Base-by-base conservation (phyloP, 805 yeast species). In the Yamadazyma olivae region DNA sequence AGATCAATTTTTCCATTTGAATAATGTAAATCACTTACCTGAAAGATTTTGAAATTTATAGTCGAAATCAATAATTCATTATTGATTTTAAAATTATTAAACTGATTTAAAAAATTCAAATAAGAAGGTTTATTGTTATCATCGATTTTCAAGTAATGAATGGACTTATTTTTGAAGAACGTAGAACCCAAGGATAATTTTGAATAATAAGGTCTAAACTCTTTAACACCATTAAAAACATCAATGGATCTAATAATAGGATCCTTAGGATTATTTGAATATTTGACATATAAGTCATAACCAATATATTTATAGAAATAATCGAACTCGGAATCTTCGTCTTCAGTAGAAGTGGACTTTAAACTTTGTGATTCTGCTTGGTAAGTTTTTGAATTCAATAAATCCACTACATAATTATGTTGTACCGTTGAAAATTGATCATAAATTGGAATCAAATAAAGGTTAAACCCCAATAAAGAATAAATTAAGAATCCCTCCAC, bases 1-100 rank as follows among this genome's bases (percentile, higher is more conserved):
- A 53, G 48, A 30, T 56, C 53, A 35, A 62, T 53, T 18, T 34
- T 9, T 19, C 45, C 35, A 16, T 46, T 46, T 12, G 33, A 38
- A 39, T 62, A 59, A 43, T 67, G 73, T 36, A 66, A 47, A 43
- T 67, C 73, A 23, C 65, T 56, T 20, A 67, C 28, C 42, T 67
- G 72, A 29, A 67, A 40, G 12, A 67, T 44, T 43, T 59, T 64
- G 41, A 61, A 61, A 7, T 50, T 53, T 10, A 20, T 14, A 5
- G 35, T 20, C 9, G 32, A 18, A 26, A 18, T 28, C 4, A 15
- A 23, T 9, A 36, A 8, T 17, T 27, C 10, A 18, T 25, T n/a
- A 35, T 29, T 5, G 9, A 22, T n/a, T 35, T 37, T 14, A 27
- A 25, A 10, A 7, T 18, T 16, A n/a, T 36, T 23, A 27, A 30